Conservation (phyloP, 2,329 filamentous ascomycete genomes). For the Paraconiothyrium sp. region DNA sequence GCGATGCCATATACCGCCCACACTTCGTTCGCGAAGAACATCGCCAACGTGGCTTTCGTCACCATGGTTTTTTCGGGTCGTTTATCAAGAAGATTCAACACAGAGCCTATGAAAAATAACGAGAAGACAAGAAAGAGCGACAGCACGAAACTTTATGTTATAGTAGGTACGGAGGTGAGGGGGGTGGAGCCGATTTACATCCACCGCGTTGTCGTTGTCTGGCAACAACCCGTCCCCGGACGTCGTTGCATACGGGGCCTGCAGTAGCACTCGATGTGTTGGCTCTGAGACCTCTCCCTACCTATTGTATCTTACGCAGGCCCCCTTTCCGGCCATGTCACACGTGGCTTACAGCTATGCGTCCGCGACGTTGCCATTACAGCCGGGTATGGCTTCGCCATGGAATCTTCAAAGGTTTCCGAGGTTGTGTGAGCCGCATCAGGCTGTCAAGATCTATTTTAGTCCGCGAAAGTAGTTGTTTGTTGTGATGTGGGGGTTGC, state of each 20-base stretch:
- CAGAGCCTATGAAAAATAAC: slow-evolving; percentile 12
- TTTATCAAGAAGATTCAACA: not conserved
- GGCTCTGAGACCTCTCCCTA: slow-evolving; percentile 15
- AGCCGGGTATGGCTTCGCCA: too few species aligned
- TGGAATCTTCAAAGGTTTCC: not conserved
- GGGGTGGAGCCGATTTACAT: slow-evolving; percentile 17
- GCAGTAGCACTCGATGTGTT: slow-evolving; percentile 30
- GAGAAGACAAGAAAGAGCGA: not conserved
- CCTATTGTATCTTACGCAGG: not conserved
- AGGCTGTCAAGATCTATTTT: not conserved
- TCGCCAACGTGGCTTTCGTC: slow-evolving; percentile 4
- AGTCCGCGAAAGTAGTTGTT: not conserved
- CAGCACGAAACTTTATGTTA: slow-evolving; percentile 9
- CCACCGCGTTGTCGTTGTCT: slow-evolving; percentile 10
- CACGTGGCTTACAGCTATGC: not conserved
- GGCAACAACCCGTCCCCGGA: slow-evolving; percentile 23
- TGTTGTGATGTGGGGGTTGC: slow-evolving; percentile 10
- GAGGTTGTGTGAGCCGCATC: not conserved
- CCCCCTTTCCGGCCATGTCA: not conserved
- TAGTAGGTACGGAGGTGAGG: slow-evolving; percentile 12
- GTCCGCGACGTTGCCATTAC: not conserved
- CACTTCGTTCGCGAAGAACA: slow-evolving; percentile 24
- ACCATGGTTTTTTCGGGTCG: not conserved
- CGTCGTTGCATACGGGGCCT: slow-evolving; percentile 31
- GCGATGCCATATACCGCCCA: slow-evolving; percentile 32